Evolutionary conservation across 2,329 filamentous ascomycete genomes (phyloP).

Genomic region (Diaporthe sp.): DNA sequence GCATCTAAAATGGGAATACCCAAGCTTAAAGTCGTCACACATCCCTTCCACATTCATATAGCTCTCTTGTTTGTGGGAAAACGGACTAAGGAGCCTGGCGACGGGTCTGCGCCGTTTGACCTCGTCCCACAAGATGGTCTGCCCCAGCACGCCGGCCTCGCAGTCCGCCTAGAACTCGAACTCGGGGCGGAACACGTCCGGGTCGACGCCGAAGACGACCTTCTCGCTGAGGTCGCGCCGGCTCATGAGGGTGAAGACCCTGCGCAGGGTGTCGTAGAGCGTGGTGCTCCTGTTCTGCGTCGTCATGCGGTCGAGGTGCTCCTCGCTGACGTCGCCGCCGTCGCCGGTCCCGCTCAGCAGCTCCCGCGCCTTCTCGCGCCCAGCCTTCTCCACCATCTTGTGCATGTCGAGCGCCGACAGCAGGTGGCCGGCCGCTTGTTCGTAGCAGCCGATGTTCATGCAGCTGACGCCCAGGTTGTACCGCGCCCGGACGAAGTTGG

Average conservation of each 20-base stretch:
- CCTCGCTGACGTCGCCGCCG: slow-evolving; percentile 67
- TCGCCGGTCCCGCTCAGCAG: slow-evolving; percentile 73
- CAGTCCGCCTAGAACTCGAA: slow-evolving; percentile 69
- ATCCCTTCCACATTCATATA: not conserved
- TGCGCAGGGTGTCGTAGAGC: slow-evolving; percentile 90
- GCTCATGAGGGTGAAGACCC: slow-evolving; percentile 98
- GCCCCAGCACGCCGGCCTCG: not conserved
- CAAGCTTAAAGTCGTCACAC: not conserved
- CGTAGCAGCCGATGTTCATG: slow-evolving; percentile 97
- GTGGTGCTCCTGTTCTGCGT: slow-evolving; percentile 98
- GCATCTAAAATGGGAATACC: too few species aligned
- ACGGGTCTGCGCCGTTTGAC: not conserved
- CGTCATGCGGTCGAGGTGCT: slow-evolving; percentile 86
- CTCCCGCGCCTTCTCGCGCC: slow-evolving; percentile 85
- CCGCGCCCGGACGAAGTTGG: slow-evolving; percentile 95
- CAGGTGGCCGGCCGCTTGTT: slow-evolving; percentile 92
- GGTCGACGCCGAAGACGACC: slow-evolving; percentile 91
- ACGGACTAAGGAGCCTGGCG: fast-evolving
- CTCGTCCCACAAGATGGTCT: not conserved
- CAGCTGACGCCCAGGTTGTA: slow-evolving; percentile 98
- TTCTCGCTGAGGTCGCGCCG: slow-evolving; percentile 87
- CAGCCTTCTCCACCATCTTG: slow-evolving; percentile 89
- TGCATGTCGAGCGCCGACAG: slow-evolving; percentile 95
- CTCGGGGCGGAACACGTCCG: slow-evolving; percentile 87
- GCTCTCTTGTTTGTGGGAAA: not conserved